Conservation (phyloP, 345 rosid genomes). For the Eucalyptus tenuipes region DNA sequence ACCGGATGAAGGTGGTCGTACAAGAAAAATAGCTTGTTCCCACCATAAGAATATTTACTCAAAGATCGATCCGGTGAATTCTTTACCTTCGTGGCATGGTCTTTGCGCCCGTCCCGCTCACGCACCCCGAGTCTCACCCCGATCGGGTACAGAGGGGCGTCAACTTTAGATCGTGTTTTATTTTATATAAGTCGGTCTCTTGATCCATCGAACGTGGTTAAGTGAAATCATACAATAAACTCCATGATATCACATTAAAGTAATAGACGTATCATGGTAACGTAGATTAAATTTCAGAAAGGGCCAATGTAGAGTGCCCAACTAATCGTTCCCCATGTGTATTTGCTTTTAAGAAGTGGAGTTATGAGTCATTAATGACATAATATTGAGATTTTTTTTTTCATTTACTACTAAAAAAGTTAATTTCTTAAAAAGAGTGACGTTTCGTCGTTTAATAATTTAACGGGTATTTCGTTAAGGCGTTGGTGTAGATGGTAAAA, state of each 20-base stretch:
- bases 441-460: neutral
- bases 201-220: neutral
- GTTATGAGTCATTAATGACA: neutral
- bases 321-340: accelerated
- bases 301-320: neutral
- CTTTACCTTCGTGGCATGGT: neutral
- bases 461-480: neutral
- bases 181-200: neutral
- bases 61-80: neutral
- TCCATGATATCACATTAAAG: neutral
- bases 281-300: neutral
- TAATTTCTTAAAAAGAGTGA: neutral
- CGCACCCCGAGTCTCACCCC: neutral
- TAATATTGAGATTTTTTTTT: neutral
- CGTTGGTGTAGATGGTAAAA: too few relatives aligned
- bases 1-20: neutral
- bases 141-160: neutral
- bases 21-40: neutral
- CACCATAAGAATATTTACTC: neutral
- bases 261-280: neutral
- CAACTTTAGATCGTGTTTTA: neutral
- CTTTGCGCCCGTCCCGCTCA: neutral
- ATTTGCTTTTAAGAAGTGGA: neutral
- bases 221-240: neutral
- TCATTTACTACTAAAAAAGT: neutral